Percentiles rank a stretch among this genome's conserved stretches.
These are phyloP conservation scores for Plasmopara halstedii DNA, from an alignment of 352 stramenopile genomes.

Conservation along the genomic window DNA sequence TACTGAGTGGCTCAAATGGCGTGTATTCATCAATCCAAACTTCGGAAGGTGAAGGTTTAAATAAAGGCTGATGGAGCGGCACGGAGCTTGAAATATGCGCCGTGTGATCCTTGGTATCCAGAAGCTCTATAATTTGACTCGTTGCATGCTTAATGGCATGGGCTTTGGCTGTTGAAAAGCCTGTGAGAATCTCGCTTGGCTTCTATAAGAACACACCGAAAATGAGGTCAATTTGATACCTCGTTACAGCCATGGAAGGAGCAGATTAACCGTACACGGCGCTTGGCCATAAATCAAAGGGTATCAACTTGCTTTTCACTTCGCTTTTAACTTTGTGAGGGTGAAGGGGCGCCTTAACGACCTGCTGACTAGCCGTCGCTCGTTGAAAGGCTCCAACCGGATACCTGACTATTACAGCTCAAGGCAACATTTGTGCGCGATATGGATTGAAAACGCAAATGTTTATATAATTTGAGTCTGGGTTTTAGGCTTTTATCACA, in stretches of 20 bases:
- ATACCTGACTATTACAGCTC: too few species aligned
- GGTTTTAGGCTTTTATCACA: too few species aligned
- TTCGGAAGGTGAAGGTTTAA: slow-evolving; percentile 70
- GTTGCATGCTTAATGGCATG: slow-evolving; percentile 28
- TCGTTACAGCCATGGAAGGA: background rate
- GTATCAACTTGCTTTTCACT: too few species aligned
- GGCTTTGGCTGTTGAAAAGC: slow-evolving; percentile 51
- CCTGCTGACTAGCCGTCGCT: too few species aligned
- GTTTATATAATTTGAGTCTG: too few species aligned
- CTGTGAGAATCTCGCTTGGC: slow-evolving; percentile 57
- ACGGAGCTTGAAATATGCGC: slow-evolving; percentile 52
- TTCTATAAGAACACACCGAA: slow-evolving; percentile 26
- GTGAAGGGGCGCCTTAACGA: too few species aligned
- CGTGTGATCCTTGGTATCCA: slow-evolving; percentile 73
- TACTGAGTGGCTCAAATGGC: slow-evolving; percentile 71
- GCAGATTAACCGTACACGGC: slow-evolving; percentile 8
- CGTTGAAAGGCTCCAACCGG: too few species aligned
- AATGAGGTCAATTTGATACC: background rate
- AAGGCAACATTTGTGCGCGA: too few species aligned
- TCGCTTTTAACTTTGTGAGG: too few species aligned
- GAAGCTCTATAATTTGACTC: slow-evolving; percentile 48
- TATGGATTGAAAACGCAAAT: too few species aligned
- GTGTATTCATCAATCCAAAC: slow-evolving; percentile 92
- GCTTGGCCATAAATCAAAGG: slow-evolving; percentile 2
- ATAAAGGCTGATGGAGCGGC: slow-evolving; percentile 80